phyloP scores from a whole-genome alignment of 1,139 yeast species.

The Kodamaea ohmeri region DNA sequence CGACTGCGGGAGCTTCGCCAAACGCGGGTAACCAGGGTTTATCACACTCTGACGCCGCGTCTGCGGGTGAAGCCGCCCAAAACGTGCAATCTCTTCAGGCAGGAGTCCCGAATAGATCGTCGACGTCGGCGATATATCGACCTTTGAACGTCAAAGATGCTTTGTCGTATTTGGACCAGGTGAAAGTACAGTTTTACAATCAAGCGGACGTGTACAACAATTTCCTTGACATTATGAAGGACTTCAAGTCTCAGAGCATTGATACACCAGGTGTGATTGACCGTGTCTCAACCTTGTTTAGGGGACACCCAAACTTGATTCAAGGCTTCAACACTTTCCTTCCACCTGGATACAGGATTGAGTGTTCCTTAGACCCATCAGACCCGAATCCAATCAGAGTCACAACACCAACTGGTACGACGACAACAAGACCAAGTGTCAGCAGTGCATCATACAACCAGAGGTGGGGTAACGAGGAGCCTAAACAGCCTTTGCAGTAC shows the following conservation, averaged over 20 bases:
- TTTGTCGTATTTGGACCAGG: conserved; percentile 89
- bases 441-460: conserved; percentile 23
- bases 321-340: conserved; percentile 97
- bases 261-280: conserved; percentile 99
- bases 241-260: conserved; percentile 91
- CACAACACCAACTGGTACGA: conserved; percentile 92
- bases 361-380: conserved; percentile 83
- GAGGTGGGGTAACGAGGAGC: conserved; percentile 27
- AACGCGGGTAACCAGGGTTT: conserved; percentile 3
- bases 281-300: conserved; percentile 82
- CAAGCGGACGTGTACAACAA: conserved; percentile 96
- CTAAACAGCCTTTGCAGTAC: conserved; percentile 16
- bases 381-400: conserved; percentile 93
- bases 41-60: conserved; percentile 10
- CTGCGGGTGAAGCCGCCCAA: conserved; percentile 8
- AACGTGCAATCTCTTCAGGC: conserved; percentile 16
- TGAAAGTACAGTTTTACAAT: conserved; percentile 83
- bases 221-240: conserved; percentile 96
- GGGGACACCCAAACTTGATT: conserved; percentile 89
- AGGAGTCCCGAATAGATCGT: conserved; percentile 45
- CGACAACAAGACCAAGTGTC: conserved; percentile 58
- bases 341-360: conserved; percentile 95
- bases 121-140: conserved; percentile 58
- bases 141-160: conserved; percentile 97
- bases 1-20: conserved; percentile 4